Conservation (phyloP, 805 yeast species). For the Nakazawaea wickerhamii region DNA sequence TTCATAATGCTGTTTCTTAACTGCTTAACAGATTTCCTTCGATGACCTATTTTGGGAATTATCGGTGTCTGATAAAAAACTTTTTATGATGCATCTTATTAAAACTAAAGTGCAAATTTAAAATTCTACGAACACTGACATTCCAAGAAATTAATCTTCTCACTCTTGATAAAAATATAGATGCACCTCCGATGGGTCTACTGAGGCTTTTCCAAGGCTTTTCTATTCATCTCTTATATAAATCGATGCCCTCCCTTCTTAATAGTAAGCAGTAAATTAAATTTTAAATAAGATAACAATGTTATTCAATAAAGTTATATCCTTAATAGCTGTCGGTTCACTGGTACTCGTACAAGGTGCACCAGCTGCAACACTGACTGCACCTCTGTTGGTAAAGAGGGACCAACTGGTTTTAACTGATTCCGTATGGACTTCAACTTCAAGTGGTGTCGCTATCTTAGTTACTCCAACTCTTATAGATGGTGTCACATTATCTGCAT, state of each 20-base stretch:
- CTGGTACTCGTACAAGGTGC: not conserved
- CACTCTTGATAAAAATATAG: not conserved
- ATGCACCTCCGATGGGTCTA: not conserved
- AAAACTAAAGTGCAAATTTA: not conserved
- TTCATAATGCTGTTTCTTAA: no score
- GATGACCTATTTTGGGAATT: conserved; percentile 5
- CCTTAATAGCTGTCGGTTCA: not conserved
- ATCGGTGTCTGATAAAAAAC: conserved; percentile 1
- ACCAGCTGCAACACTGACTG: not conserved
- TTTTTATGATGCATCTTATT: not conserved
- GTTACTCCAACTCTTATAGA: conserved; percentile 41
- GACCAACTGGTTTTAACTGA: conserved; percentile 16
- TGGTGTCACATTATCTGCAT: conserved; percentile 43
- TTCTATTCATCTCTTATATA: not conserved
- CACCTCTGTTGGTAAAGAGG: conserved; percentile 1
- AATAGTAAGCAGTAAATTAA: not conserved
- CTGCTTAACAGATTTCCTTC: no score
- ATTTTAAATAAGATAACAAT: not conserved
- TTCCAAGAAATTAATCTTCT: conserved; percentile 1
- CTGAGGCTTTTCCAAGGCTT: no score
- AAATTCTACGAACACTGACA: conserved; percentile 3
- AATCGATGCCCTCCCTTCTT: not conserved
- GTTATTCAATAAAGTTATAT: not conserved
- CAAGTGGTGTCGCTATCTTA: conserved; percentile 19
- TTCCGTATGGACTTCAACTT: conserved; percentile 31